These are phyloP conservation scores for Solanum chilense DNA, from an alignment of 257 asterid genomes.

Conservation along the genomic window DNA sequence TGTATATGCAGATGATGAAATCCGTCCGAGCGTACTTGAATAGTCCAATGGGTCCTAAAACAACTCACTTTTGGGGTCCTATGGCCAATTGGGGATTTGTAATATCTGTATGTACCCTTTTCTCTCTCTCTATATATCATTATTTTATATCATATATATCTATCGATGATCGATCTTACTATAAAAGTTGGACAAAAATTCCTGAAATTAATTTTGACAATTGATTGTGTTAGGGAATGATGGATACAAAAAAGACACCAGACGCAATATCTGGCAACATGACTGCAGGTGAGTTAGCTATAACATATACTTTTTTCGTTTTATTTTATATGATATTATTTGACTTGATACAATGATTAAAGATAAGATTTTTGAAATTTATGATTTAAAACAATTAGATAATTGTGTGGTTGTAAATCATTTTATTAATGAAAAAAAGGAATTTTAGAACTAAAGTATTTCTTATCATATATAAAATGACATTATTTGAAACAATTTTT, in stretches of 20 bases:
- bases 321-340: too few relatives aligned
- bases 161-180: neutral
- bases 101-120: constrained; percentile 10
- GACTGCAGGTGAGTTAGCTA: neutral
- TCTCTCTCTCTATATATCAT: neutral
- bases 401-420: too few relatives aligned
- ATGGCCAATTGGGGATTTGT: constrained; percentile 39
- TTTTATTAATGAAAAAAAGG: too few relatives aligned
- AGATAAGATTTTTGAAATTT: too few relatives aligned
- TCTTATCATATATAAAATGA: neutral
- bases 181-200: neutral
- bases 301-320: too few relatives aligned
- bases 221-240: neutral
- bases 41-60: constrained; percentile 34
- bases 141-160: neutral
- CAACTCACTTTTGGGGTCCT: constrained; percentile 42
- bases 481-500: too few relatives aligned
- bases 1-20: neutral
- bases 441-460: too few relatives aligned
- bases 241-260: neutral
- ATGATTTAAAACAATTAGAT: too few relatives aligned
- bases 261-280: neutral
- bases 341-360: too few relatives aligned
- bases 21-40: constrained; percentile 22
- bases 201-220: neutral